These are phyloP conservation scores for Andrographis paniculata DNA, from an alignment of 305 asterid species.

Conservation along the genomic window DNA sequence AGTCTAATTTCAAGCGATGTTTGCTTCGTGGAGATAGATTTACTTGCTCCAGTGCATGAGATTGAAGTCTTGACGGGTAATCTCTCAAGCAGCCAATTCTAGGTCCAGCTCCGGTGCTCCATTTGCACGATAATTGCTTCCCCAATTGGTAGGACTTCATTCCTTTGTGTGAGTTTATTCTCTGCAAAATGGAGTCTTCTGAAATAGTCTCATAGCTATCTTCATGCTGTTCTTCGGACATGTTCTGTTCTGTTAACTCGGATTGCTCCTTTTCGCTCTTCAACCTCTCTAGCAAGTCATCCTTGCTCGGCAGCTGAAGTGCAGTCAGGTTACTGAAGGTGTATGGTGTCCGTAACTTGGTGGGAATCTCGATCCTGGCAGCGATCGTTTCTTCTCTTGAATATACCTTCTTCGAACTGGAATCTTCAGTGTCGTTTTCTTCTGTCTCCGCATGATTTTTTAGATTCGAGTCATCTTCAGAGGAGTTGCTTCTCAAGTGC, in stretches of 20 bases:
- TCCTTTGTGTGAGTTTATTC: slow-evolving; percentile 58
- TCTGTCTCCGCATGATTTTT: slow-evolving; percentile 4
- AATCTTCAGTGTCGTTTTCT: slow-evolving; percentile 12
- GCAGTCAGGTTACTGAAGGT: slow-evolving; percentile 23
- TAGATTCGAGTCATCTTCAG: slow-evolving; percentile 47
- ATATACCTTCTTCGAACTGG: slow-evolving; percentile 16
- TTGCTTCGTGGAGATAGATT: slow-evolving; percentile 54
- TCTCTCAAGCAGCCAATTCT: slow-evolving; percentile 70
- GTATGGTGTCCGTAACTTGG: not conserved
- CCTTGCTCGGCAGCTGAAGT: slow-evolving; percentile 52
- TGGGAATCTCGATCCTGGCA: not conserved
- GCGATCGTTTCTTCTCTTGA: not conserved
- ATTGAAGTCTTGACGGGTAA: slow-evolving; percentile 60
- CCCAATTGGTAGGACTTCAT: slow-evolving; percentile 58
- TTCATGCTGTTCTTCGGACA: not conserved
- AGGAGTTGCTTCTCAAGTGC: slow-evolving; percentile 44
- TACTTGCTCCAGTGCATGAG: slow-evolving; percentile 55
- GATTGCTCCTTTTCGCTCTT: slow-evolving; percentile 19
- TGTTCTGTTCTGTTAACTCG: not conserved
- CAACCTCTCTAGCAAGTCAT: slow-evolving; percentile 24
- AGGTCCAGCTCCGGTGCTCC: slow-evolving; percentile 90
- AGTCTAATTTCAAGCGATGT: slow-evolving; percentile 26
- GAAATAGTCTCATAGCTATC: slow-evolving; percentile 24
- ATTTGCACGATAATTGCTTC: slow-evolving; percentile 57
- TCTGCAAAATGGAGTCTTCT: slow-evolving; percentile 33